These are phyloP conservation scores for Alternaria triticina DNA, from an alignment of 2,329 filamentous ascomycete genomes.

Conservation along the genomic window DNA sequence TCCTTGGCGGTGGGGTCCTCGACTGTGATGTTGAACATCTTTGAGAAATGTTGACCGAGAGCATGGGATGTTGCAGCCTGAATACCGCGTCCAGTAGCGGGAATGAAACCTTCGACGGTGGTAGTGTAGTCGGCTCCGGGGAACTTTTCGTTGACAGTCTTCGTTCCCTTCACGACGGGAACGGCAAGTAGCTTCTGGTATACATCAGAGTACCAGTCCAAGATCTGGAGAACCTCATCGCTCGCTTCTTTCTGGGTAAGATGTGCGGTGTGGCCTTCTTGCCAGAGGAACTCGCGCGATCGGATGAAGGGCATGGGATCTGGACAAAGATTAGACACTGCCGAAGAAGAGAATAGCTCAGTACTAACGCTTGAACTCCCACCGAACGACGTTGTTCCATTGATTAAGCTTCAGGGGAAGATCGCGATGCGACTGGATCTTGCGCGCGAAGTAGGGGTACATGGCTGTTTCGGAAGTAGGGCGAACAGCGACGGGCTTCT, in stretches of 20 bases:
- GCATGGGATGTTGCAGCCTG: conserved; percentile 95
- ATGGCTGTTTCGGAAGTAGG: conserved; percentile 80
- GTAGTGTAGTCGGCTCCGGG: conserved; percentile 96
- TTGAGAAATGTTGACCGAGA: conserved; percentile 96
- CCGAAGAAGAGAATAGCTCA: too few relatives aligned
- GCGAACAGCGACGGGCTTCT: conserved; percentile 75
- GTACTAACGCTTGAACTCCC: conserved; percentile 82
- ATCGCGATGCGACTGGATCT: conserved; percentile 96
- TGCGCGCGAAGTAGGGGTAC: conserved; percentile 95
- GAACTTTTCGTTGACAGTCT: conserved; percentile 99
- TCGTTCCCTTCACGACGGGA: conserved; percentile 88
- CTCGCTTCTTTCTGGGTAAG: conserved; percentile 81
- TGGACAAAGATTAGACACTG: conserved; percentile 2
- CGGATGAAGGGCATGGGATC: conserved; percentile 74
- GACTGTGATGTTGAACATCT: conserved; percentile 98
- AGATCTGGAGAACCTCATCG: conserved; percentile 87
- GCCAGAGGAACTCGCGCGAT: conserved; percentile 96
- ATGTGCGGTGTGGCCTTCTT: conserved; percentile 94
- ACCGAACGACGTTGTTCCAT: conserved; percentile 94
- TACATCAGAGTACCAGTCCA: conserved; percentile 89
- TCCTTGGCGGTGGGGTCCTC: conserved; percentile 80
- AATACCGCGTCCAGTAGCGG: conserved; percentile 92
- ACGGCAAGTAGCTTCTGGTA: conserved; percentile 95
- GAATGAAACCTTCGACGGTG: conserved; percentile 96
- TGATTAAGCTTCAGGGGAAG: conserved; percentile 94